A percentile compares a stretch with the other conserved stretches of the same genome.
These are phyloP conservation scores for Dactylellina leptospora DNA, from an alignment of 2,329 filamentous ascomycete species.

Conservation along the genomic window DNA sequence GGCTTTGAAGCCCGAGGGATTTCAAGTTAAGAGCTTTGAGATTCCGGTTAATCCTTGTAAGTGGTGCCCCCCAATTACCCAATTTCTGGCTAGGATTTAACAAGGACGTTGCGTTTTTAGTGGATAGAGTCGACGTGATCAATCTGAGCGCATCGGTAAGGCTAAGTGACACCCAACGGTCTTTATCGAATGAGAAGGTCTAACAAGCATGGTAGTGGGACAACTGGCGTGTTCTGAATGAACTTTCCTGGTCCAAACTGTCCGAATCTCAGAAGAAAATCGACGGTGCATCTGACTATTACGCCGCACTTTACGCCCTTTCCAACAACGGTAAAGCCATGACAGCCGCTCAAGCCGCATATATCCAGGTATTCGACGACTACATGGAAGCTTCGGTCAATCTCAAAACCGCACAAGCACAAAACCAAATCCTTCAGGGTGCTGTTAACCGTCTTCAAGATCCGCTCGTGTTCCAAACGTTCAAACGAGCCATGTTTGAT, in stretches of 20 bases:
- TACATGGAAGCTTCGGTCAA: conserved; percentile 50
- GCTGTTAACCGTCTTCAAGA: conserved; percentile 37
- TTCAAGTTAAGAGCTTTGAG: conserved; percentile 21
- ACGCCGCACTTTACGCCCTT: conserved; percentile 29
- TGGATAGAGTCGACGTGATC: conserved; percentile 35
- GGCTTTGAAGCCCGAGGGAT: conserved; percentile 33
- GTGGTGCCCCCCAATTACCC: too few relatives aligned
- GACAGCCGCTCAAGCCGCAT: conserved; percentile 40
- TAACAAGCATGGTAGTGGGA: conserved; percentile 28
- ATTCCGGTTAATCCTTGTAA: conserved; percentile 30
- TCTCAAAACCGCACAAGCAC: conserved; percentile 34
- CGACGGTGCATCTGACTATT: conserved; percentile 43
- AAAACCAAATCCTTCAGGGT: conserved; percentile 29
- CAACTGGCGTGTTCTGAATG: conserved; percentile 45
- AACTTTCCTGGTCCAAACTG: conserved; percentile 35
- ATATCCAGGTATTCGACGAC: conserved; percentile 44
- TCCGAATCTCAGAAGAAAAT: conserved; percentile 35
- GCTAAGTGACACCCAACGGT: too few relatives aligned
- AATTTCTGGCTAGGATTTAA: too few relatives aligned
- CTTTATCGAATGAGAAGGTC: too few relatives aligned
- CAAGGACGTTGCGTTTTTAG: too few relatives aligned
- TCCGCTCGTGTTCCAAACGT: conserved; percentile 39
- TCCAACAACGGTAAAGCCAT: conserved; percentile 48
- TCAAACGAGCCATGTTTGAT: conserved; percentile 53
- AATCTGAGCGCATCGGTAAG: conserved; percentile 38